Evolutionary conservation across 192 early-diverging fungal species (phyloP).

Genomic region (Coemansia sp.): DNA sequence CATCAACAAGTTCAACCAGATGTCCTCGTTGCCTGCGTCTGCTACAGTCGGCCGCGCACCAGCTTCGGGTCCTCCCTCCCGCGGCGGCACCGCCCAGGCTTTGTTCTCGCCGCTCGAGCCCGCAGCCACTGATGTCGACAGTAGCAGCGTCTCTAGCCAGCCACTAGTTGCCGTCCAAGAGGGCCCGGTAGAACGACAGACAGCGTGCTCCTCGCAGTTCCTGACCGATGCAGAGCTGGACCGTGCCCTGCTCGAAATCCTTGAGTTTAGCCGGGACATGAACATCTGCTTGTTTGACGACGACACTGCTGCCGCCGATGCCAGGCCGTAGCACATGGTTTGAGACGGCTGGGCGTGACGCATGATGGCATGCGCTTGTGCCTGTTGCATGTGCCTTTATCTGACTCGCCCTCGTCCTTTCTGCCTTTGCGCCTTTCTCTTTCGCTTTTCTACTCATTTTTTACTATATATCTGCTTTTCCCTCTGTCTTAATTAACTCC

Average conservation of each 20-base stretch:
- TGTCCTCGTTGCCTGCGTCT: slow-evolving; percentile 9
- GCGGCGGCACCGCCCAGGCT: background rate
- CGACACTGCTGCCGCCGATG: background rate
- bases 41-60: background rate
- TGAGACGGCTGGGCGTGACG: background rate
- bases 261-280: slow-evolving; percentile 50
- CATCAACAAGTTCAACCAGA: slow-evolving; percentile 51
- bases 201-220: slow-evolving; percentile 23
- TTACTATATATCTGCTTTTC: background rate
- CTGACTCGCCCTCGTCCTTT: background rate
- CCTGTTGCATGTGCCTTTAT: background rate
- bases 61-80: background rate
- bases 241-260: slow-evolving; percentile 44
- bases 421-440: slow-evolving; percentile 4
- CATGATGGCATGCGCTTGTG: background rate
- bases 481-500: background rate
- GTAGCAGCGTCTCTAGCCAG: background rate
- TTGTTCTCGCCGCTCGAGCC: background rate
- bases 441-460: background rate
- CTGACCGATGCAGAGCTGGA: slow-evolving; percentile 49
- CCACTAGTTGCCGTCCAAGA: background rate
- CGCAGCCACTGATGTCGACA: background rate
- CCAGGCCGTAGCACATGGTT: background rate
- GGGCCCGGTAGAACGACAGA: background rate
- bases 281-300: slow-evolving; percentile 34